Evolutionary conservation across 345 rosid genomes (phyloP), one percentile per base, ranked within the genome.

Genomic region (Physaria fendleri): DNA sequence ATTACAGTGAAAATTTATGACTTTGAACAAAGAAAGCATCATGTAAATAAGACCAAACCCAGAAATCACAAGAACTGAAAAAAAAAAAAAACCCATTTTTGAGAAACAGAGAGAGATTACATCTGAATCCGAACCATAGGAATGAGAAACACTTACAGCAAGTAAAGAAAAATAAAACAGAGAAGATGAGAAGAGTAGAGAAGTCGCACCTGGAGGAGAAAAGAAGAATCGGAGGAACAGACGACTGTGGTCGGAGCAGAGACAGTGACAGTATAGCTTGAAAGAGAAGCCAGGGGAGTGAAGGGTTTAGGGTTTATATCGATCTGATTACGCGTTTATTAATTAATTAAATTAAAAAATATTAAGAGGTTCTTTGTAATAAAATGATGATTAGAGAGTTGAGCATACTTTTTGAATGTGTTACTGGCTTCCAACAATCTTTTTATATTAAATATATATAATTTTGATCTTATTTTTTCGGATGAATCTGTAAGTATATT

Each of bases 241-340:
- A 23, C 8, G 46, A 46, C 46, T 5, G 46, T 37, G 25, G 55
- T 21, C 65, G 44, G 55, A 60, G 45, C 29, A 29, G 64, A 22
- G 54, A 46, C 35, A 37, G 23, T 32, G 65, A 46, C 17, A 34
- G 54, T 22, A 24, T 46, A 46, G 65, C 65, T 45, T 60, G 65
- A 60, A 46, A 8, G 65, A 60, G 65, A 60, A 60, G 55, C 55
- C 55, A 60, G 44, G 38, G 44, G 38, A 44, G 33, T 42, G 49
- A 8, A 24, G 52, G 29, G 64, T 59, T 42, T 45, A 44, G 53
- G 54, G 43, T 30, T 59, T 59, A 45, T 59, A 59, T 21, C 21
- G 4, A 43, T 22, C 21, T 28, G 4, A 28, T 41, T 28, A 57
- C 62, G 62, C 62, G 50, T 57, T 57, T 41, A 17, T 57, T n/a